phyloP scores from a whole-genome alignment of 2,329 filamentous ascomycete species.

The Chaetomiaceae sp. region DNA sequence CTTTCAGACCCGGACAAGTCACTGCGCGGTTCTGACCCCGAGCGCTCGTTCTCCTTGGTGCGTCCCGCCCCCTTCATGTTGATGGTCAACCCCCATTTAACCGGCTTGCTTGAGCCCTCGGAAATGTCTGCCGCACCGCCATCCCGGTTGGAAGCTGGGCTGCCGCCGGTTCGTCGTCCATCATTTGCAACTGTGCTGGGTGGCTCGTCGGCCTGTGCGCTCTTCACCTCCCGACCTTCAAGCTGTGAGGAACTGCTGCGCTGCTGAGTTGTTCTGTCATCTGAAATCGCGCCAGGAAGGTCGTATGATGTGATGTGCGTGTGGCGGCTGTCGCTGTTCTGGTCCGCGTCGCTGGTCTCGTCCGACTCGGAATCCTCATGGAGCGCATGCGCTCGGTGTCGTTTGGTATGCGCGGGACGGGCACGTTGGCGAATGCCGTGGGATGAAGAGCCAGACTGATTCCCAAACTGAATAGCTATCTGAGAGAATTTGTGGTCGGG shows the following conservation, averaged over 20 bases:
- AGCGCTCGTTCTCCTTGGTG: not conserved
- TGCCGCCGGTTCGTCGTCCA: not conserved
- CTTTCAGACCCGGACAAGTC: constrained; percentile 12
- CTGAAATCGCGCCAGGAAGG: constrained; percentile 3
- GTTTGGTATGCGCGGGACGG: constrained; percentile 17
- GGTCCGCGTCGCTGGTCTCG: constrained; percentile 23
- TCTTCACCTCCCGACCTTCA: not conserved
- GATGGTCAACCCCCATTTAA: constrained; percentile 50
- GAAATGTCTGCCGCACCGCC: not conserved
- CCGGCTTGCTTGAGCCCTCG: constrained; percentile 40
- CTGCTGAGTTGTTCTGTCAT: constrained; percentile 4
- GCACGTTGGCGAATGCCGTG: constrained; percentile 17
- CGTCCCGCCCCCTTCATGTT: constrained; percentile 30
- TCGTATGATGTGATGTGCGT: constrained; percentile 39
- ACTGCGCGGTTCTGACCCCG: not conserved
- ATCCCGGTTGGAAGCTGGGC: not conserved
- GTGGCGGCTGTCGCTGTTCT: constrained; percentile 27
- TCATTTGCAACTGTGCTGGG: not conserved
- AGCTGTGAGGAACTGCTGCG: not conserved
- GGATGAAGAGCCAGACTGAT: constrained; percentile 4
- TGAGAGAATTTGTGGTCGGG: constrained; percentile 13
- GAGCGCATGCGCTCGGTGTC: constrained; percentile 19
- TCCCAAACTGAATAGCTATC: constrained; percentile 21
- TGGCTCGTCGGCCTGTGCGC: not conserved
- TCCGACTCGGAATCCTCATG: constrained; percentile 27